Conservation (phyloP, 352 stramenopile species). For the Peronospora tabacina region DNA sequence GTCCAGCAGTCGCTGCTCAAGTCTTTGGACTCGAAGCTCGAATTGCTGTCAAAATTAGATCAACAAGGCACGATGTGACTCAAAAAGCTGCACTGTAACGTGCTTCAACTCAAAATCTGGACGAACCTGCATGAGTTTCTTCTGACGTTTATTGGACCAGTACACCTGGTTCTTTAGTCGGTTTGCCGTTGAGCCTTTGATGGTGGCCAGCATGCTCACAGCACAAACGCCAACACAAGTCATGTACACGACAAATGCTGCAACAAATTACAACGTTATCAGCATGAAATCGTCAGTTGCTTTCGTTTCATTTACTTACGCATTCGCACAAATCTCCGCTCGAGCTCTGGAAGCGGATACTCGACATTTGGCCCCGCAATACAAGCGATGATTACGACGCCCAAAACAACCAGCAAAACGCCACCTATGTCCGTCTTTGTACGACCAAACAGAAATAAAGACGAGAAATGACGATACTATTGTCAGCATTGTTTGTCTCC, state of each 20-base stretch:
- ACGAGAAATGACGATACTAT: neutral
- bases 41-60: constrained; percentile 32
- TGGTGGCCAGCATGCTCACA: constrained; percentile 83
- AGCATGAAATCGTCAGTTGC: too few relatives aligned
- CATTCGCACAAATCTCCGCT: constrained; percentile 70
- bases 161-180: constrained; percentile 81
- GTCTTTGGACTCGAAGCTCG: constrained; percentile 51
- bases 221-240: constrained; percentile 59
- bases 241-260: constrained; percentile 76
- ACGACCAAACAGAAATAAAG: constrained; percentile 5
- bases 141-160: constrained; percentile 73
- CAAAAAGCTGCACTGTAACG: neutral
- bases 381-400: constrained; percentile 80
- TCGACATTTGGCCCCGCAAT: constrained; percentile 81
- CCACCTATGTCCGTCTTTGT: constrained; percentile 72
- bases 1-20: constrained; percentile 56
- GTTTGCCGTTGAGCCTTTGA: constrained; percentile 81
- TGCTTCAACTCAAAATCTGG: neutral
- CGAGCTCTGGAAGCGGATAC: constrained; percentile 79
- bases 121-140: constrained; percentile 65
- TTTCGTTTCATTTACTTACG: constrained; percentile 22
- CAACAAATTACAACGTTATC: constrained; percentile 1
- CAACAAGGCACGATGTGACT: constrained; percentile 2
- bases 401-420: constrained; percentile 81
- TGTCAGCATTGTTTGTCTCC: neutral